Base-by-base conservation (phyloP, 805 yeast species). In the Kazachstania taianensis region DNA sequence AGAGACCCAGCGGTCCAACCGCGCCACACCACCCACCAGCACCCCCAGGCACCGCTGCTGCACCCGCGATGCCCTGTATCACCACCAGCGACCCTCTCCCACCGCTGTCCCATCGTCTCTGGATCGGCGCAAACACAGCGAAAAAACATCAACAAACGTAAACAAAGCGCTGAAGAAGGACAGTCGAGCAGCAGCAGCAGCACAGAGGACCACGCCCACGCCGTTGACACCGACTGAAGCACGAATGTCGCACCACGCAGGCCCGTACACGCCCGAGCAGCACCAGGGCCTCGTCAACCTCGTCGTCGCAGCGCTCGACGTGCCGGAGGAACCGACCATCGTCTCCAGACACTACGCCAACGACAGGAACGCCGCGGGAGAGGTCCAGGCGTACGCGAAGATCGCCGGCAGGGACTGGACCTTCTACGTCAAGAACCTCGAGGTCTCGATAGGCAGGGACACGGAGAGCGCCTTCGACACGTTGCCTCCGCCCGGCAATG, bases 321-420 rank as follows among this genome's bases (percentile, higher is more conserved):
- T 69, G 9, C 96, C 97, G 0, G 77, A 76, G 18, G 82, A 81
- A 28, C 67, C 67, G 15, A 85, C 95, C 1, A 73, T 73, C 43
- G 97, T 87, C 5, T 73, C 94, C 9, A 64, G 63, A 32, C 70
- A 64, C 18, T 83, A 73, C 54, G 75, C 89, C 38, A 92, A 92
- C 57, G 84, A 78, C 35, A 73, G 75, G 41, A 81, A 65, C 37
- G 53, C 66, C 23, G 71, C 69, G 26, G 54, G 67, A 4, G 95
- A 87, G 55, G 87, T 92, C n/a, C 94, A 87, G 62, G 98, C 98
- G 0, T 92, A 89, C 58, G 98, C 96, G 24, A 92, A 92, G 58
- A 79, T 92, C 32, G 87, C 96, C 0, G 98, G 98, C 30, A 64
- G 70, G 24, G 76, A 75, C 51, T 92, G 98, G 98, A 89, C 98